Evolutionary conservation across 768 basidiomycete species (phyloP).

Genomic region (Cystoderma amianthinum): DNA sequence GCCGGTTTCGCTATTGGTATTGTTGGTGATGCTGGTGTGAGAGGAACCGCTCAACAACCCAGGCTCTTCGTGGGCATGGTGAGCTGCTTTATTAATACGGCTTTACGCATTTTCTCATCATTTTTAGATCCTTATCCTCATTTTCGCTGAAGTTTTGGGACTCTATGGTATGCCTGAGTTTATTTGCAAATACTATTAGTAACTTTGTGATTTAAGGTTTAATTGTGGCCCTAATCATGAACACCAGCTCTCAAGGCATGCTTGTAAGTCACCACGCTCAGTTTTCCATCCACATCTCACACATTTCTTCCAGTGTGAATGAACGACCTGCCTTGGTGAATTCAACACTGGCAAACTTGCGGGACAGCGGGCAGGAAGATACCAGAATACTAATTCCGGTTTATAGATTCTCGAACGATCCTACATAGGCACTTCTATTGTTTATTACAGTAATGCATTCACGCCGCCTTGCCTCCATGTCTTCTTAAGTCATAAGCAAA

Average conservation of each 20-base stretch:
- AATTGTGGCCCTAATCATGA: conserved; percentile 95
- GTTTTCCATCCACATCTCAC: neutral
- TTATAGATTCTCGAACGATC: no score
- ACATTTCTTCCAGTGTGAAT: neutral
- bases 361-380: neutral
- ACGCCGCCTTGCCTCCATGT: no score
- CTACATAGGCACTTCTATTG: no score
- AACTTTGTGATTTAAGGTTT: conserved; percentile 60
- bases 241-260: conserved; percentile 55
- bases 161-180: conserved; percentile 59
- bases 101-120: neutral
- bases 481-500: no score
- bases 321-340: neutral
- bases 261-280: conserved; percentile 10
- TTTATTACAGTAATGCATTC: no score
- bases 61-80: conserved; percentile 93
- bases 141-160: conserved; percentile 93
- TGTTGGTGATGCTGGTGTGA: conserved; percentile 97
- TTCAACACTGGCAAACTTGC: neutral
- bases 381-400: neutral
- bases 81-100: conserved; percentile 11
- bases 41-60: conserved; percentile 96
- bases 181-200: conserved; percentile 8
- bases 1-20: conserved; percentile 98
- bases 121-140: conserved; percentile 87